Conservation (phyloP, 2,329 filamentous ascomycete species). For the Coniella lustricola region DNA sequence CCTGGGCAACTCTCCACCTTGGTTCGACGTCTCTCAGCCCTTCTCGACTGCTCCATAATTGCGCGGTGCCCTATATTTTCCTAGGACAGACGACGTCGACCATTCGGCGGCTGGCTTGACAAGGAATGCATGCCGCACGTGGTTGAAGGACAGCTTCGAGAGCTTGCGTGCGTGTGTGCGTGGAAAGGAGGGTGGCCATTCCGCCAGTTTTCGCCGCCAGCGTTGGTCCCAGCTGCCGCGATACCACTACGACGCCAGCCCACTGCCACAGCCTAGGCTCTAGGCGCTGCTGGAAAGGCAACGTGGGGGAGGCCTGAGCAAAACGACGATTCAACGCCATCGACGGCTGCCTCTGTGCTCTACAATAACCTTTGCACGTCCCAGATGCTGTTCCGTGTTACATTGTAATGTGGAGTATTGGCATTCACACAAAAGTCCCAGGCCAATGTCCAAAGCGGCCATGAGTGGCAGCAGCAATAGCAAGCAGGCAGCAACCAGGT, state of each 20-base stretch:
- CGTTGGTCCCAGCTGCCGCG: too few species aligned
- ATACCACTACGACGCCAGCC: conserved; percentile 3
- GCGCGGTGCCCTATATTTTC: too few species aligned
- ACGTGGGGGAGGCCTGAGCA: conserved; percentile 1
- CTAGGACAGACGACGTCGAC: too few species aligned
- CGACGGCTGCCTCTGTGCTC: not conserved
- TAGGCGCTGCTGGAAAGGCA: conserved; percentile 10
- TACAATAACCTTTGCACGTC: not conserved
- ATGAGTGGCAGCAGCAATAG: conserved; percentile 56
- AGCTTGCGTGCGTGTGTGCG: too few species aligned
- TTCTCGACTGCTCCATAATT: not conserved
- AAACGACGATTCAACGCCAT: not conserved
- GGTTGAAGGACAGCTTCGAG: conserved; percentile 1
- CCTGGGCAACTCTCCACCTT: too few species aligned
- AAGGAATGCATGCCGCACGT: too few species aligned
- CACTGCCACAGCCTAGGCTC: conserved; percentile 3
- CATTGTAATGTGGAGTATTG: conserved; percentile 11
- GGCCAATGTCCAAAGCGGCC: conserved; percentile 35
- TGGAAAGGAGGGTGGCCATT: too few species aligned
- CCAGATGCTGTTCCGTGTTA: not conserved
- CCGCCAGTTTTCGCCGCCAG: too few species aligned
- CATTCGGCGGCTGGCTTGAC: not conserved
- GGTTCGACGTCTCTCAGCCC: too few species aligned
- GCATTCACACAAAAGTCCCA: not conserved
- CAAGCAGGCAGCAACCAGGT: conserved; percentile 45